phyloP scores from a whole-genome alignment of 2,329 filamentous ascomycete species.

The Rutstroemia sp. region DNA sequence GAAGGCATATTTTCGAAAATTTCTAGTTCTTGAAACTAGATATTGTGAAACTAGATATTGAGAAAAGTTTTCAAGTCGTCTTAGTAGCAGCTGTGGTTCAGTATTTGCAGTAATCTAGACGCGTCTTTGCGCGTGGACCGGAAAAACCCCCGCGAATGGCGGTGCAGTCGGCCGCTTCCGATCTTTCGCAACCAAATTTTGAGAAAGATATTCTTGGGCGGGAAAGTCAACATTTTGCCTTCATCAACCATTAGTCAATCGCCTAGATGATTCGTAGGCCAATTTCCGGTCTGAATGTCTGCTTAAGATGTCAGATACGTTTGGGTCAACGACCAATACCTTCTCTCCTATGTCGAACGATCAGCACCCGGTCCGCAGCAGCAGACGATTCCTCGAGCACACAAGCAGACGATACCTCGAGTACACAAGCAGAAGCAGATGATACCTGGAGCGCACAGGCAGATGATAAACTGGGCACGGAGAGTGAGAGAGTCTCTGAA shows the following conservation, averaged over 20 bases:
- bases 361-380: not conserved
- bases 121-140: not conserved
- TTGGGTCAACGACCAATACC: constrained; percentile 15
- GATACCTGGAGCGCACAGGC: not conserved
- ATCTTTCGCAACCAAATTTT: not conserved
- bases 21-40: not conserved
- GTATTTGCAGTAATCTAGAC: not conserved
- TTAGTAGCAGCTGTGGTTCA: not conserved
- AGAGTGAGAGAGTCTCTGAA: too few species aligned
- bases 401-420: not conserved
- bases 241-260: constrained; percentile 8
- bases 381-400: not conserved
- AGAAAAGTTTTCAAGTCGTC: not conserved
- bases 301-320: constrained; percentile 27
- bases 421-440: not conserved
- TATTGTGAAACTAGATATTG: not conserved
- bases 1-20: not conserved
- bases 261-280: constrained; percentile 29
- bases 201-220: not conserved
- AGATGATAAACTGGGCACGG: too few species aligned
- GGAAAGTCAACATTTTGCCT: not conserved
- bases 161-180: not conserved
- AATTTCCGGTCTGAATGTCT: constrained; percentile 23
- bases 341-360: constrained; percentile 8
- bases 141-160: not conserved